Evolutionary conservation across 352 stramenopile genomes (phyloP).

Genomic region (Phytopythium chamaehyphon): DNA sequence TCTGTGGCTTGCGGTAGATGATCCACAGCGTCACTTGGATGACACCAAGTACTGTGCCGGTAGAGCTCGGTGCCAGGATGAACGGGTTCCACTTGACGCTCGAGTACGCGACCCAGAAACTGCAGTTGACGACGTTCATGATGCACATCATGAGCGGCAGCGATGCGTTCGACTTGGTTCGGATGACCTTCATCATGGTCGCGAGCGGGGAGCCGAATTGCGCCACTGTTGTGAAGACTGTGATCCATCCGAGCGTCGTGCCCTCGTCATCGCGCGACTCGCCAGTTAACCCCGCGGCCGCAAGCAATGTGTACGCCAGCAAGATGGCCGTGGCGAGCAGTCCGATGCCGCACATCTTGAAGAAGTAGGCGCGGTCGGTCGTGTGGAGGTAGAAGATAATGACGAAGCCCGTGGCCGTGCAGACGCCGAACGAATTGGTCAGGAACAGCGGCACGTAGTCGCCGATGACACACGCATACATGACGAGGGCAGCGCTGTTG

Average conservation of each 20-base stretch:
- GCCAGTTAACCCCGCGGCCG: slow-evolving; percentile 8
- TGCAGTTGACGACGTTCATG: slow-evolving; percentile 5
- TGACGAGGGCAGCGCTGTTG: slow-evolving; percentile 7
- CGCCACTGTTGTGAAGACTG: slow-evolving; percentile 7
- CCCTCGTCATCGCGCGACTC: slow-evolving; percentile 11
- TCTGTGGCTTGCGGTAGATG: slow-evolving; percentile 1
- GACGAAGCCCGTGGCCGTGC: slow-evolving; percentile 40
- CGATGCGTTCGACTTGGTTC: slow-evolving; percentile 7
- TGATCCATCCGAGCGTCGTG: slow-evolving; percentile 9
- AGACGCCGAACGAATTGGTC: slow-evolving; percentile 40
- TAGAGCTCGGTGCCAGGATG: slow-evolving; percentile 1
- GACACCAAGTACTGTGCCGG: not conserved
- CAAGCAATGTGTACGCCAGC: slow-evolving; percentile 20
- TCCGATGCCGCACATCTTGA: slow-evolving; percentile 13
- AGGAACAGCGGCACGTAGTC: slow-evolving; percentile 54
- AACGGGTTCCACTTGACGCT: slow-evolving; percentile 4
- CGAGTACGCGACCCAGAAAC: slow-evolving; percentile 7
- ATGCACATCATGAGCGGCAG: slow-evolving; percentile 8
- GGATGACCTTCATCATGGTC: slow-evolving; percentile 5
- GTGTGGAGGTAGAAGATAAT: slow-evolving; percentile 40
- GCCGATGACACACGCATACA: slow-evolving; percentile 8
- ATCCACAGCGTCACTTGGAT: not conserved
- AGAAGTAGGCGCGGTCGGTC: slow-evolving; percentile 15
- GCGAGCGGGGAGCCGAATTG: slow-evolving; percentile 14
- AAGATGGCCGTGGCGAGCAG: slow-evolving; percentile 13